Percentiles rank a stretch among this genome's conserved stretches.
These are phyloP conservation scores for Marsdenia floribunda DNA, from an alignment of 257 asterid species.

Conservation along the genomic window DNA sequence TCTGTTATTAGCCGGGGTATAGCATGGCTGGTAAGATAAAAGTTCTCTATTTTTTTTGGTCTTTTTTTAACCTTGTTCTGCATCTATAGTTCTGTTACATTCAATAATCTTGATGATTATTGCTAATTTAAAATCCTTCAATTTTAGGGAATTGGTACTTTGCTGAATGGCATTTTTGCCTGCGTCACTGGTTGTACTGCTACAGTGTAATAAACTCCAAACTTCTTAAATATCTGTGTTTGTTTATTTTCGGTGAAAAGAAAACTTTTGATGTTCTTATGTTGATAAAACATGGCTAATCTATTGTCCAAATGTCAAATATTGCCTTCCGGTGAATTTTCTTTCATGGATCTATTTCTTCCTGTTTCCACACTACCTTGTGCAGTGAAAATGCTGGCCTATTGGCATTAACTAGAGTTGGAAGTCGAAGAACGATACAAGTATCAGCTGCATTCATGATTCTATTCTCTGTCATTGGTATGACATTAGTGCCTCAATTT, in stretches of 20 bases:
- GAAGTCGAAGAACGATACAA: constrained; percentile 78
- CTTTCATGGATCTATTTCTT: neutral
- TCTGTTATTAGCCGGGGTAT: constrained; percentile 74
- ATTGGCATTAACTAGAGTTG: constrained; percentile 65
- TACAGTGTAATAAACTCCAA: constrained; percentile 43
- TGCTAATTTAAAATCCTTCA: neutral
- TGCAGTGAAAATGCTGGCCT: constrained; percentile 79
- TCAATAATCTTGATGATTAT: neutral
- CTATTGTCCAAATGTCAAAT: neutral
- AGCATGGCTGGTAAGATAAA: constrained; percentile 66
- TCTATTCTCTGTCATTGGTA: constrained; percentile 66
- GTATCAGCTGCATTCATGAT: constrained; percentile 71
- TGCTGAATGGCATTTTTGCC: constrained; percentile 64
- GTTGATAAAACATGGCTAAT: neutral
- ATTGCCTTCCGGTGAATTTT: neutral
- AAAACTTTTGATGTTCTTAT: neutral
- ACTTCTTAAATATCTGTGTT: neutral
- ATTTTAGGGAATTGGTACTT: constrained; percentile 61
- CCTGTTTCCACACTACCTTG: neutral
- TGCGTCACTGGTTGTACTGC: constrained; percentile 62
- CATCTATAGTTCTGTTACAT: neutral
- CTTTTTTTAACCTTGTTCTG: neutral
- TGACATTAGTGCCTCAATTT: neutral
- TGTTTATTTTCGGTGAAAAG: neutral
- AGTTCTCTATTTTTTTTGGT: neutral